Conservation (phyloP, 139 green algal genomes). For the Chlorella sp. region DNA sequence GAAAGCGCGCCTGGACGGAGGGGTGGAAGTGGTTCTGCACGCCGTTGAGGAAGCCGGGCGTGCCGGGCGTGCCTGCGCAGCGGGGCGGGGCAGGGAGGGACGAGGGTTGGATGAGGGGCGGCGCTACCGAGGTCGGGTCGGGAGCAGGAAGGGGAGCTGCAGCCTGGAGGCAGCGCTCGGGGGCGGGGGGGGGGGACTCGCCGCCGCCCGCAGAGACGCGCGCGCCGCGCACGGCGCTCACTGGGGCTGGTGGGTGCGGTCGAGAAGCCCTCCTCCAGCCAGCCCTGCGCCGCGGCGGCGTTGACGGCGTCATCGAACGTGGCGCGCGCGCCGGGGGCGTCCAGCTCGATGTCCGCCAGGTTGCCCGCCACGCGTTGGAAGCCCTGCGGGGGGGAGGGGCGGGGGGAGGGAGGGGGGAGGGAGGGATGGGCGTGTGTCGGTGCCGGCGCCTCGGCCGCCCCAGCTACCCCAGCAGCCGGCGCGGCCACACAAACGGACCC, state of each 20-base stretch:
- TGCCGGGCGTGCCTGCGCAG: slow-evolving; percentile 1
- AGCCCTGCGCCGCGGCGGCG: slow-evolving; percentile 27
- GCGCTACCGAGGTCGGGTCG: too few species aligned
- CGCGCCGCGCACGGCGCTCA: too few species aligned
- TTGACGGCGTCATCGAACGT: slow-evolving; percentile 39
- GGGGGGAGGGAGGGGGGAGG: not conserved
- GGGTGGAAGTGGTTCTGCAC: not conserved
- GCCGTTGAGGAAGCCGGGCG: slow-evolving; percentile 18
- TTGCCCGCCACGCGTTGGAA: slow-evolving; percentile 70
- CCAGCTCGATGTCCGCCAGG: slow-evolving; percentile 73
- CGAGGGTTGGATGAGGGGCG: too few species aligned
- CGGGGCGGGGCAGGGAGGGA: not conserved
- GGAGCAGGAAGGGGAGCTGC: too few species aligned
- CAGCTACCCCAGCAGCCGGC: too few species aligned
- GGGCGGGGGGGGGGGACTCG: too few species aligned
- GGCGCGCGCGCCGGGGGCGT: slow-evolving; percentile 65
- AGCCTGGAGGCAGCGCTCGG: too few species aligned
- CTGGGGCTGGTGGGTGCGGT: slow-evolving; percentile 4
- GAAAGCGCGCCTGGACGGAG: not conserved
- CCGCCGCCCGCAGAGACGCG: too few species aligned
- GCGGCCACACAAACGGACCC: too few species aligned
- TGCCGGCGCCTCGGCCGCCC: too few species aligned
- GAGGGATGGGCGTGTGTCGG: too few species aligned
- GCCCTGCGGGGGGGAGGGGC: slow-evolving; percentile 23
- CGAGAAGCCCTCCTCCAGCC: slow-evolving; percentile 40